Base-by-base conservation (phyloP, 129 eudicot species). In the Saussurea involucrata region DNA sequence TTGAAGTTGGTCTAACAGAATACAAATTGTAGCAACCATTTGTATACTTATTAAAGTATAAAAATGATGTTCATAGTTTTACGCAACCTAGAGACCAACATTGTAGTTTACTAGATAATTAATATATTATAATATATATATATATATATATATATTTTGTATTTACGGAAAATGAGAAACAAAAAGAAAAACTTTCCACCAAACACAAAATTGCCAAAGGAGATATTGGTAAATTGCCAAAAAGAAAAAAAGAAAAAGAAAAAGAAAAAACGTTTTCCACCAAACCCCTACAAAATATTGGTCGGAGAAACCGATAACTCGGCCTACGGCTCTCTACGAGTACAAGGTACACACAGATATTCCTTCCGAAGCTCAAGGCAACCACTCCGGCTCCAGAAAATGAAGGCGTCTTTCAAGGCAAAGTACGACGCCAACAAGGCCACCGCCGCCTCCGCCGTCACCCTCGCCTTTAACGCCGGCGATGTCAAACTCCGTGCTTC, bases 401-500 rank as follows among this genome's bases (percentile, higher is more conserved):
- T 93, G 97, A 93, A 90, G 87, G 95, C 92, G 36, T 77, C 98
- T 25, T 64, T 93, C 46, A 91, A 87, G 70, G 90, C 86, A 24
- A 87, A 74, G 37, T 89, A 88, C 79, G 95, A 91, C 76, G 53
- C 90, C 71, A 93, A 90, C 22, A 93, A 93, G 71, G 71, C 81
- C 73, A 69, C 87, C 83, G 92, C 93, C 84, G 96, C 88, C 69
- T 85, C 95, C 37, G 98, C 89, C 79, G 86, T 91, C 72, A 71
- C 90, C 31, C 63, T 88, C 67, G 87, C 88, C 81, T 76, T 89
- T 77, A 87, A 84, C 92, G 91, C 89, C 84, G 98, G 97, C 40
- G 89, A 90, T 83, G 81, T 93, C 83, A 93, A 88, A 78, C 92
- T 93, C 82, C 89, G 92, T 22, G 97, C 96, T 37, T 88, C 95